Evolutionary conservation across 495 filamentous ascomycete species (phyloP), one percentile per base, ranked within the genome.

Genomic region (Hyphodiscus hymeniophilus): DNA sequence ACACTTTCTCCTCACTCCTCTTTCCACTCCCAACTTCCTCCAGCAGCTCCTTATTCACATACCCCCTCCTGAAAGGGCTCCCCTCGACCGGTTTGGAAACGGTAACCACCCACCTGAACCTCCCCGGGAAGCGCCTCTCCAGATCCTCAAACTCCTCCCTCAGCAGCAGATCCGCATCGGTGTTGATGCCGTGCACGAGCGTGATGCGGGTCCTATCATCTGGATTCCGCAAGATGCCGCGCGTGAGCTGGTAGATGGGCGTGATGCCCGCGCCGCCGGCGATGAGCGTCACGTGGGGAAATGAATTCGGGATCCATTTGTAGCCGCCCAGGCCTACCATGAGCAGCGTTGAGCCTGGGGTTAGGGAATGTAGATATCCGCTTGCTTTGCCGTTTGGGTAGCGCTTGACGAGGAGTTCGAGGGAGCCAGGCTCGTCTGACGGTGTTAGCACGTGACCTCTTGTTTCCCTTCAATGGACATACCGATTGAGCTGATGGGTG

Each of bases 221-320:
- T 2, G 81, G 79, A 51, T 83, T 80, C 32, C 67, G 63, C 45
- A 85, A 65, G 50, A 83, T 81, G 26, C 77, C 78, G 40, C 69
- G 74, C 11, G 69, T 62, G 0, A 84, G 68, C 58, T 82, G 79
- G 56, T 75, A 81, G 50, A 79, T 75, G 23, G 80, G 79, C 3
- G 77, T 81, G 48, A 84, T 81, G 23, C 80, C 80, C 0, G 77
- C 77, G 12, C 79, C 80, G 23, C 80, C 80, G 16, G 80, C 78
- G 28, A 84, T 72, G 11, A 81, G 64, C 42, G 74, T 69, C 21
- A 84, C 63, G 43, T 80, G 74, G 0, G 66, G 44, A 48, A 72
- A 68, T 50, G 74, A 60, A 54, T 81, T 81, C 17, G 76, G 68
- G 2, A 60, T 68, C 76, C 77, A 85, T 17, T 61, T 51, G 49